phyloP scores from a whole-genome alignment of 2,329 filamentous ascomycete genomes.

The Didymella keratinophila region DNA sequence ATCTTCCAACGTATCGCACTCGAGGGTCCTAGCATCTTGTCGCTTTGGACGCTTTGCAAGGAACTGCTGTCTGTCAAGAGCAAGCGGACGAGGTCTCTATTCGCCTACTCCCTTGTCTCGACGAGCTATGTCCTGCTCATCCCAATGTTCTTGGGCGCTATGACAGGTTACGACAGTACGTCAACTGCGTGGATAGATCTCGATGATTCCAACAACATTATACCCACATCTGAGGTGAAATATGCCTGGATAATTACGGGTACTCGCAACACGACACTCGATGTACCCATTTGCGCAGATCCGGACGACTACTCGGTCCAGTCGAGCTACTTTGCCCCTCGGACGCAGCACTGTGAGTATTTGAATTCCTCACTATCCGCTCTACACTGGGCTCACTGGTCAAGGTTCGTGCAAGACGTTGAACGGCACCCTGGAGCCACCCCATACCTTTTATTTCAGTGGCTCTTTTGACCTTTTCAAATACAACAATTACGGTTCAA shows the following conservation, averaged over 20 bases:
- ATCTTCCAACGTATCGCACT: constrained; percentile 46
- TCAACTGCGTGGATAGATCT: constrained; percentile 39
- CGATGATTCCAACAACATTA: constrained; percentile 36
- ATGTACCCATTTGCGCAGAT: constrained; percentile 20
- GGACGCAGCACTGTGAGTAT: neutral
- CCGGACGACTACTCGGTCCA: neutral
- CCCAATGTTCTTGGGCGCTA: constrained; percentile 40
- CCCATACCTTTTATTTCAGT: neutral
- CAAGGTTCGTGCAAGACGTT: constrained; percentile 33
- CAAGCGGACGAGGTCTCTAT: constrained; percentile 32
- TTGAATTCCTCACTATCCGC: neutral
- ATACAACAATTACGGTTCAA: neutral
- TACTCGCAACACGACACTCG: constrained; percentile 26
- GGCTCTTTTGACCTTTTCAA: neutral
- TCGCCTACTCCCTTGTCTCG: constrained; percentile 44
- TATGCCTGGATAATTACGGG: constrained; percentile 11
- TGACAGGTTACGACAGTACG: constrained; percentile 50
- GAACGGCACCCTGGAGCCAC: constrained; percentile 31
- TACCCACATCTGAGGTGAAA: constrained; percentile 32
- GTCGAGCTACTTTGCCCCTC: neutral
- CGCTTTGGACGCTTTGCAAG: constrained; percentile 35
- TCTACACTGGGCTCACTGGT: neutral
- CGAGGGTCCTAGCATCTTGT: constrained; percentile 35
- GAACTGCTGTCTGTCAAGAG: constrained; percentile 37
- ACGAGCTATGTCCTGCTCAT: constrained; percentile 42